phyloP scores from a whole-genome alignment of 2,329 filamentous ascomycete species.

The Aspergillus sp. region DNA sequence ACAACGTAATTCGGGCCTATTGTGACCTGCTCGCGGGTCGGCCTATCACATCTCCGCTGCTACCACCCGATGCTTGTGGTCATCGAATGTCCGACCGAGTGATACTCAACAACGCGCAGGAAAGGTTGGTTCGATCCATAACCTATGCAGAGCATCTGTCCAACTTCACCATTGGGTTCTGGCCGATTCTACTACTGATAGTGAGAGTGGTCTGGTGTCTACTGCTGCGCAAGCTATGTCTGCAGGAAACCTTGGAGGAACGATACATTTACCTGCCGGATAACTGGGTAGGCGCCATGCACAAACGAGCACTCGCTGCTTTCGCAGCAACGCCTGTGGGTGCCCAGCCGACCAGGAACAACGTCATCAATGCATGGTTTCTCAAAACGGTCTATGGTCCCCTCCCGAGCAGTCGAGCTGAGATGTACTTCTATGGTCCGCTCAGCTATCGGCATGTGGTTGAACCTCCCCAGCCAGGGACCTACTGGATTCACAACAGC shows the following conservation, averaged over 20 bases:
- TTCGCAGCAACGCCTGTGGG: neutral
- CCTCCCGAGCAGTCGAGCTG: neutral
- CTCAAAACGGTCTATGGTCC: neutral
- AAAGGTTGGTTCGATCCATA: neutral
- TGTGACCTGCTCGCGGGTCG: constrained; percentile 2
- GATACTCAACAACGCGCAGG: neutral
- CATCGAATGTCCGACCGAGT: neutral
- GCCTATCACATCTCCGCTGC: neutral
- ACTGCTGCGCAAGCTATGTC: neutral
- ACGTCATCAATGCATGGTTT: constrained; percentile 5
- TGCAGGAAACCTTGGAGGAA: neutral
- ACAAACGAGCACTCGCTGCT: neutral
- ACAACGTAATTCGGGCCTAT: constrained; percentile 1
- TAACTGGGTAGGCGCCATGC: constrained; percentile 4
- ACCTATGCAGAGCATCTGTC: neutral
- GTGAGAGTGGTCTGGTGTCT: neutral
- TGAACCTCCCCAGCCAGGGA: neutral
- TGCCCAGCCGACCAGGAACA: constrained; percentile 1
- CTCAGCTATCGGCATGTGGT: neutral
- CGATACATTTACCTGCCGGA: neutral
- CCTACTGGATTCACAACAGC: constrained; percentile 6
- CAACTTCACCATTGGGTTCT: neutral
- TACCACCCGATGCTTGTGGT: neutral
- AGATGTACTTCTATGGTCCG: neutral
- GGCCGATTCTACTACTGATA: neutral